Evolutionary conservation across 345 rosid species (phyloP).

Genomic region (Brassica carinata): DNA sequence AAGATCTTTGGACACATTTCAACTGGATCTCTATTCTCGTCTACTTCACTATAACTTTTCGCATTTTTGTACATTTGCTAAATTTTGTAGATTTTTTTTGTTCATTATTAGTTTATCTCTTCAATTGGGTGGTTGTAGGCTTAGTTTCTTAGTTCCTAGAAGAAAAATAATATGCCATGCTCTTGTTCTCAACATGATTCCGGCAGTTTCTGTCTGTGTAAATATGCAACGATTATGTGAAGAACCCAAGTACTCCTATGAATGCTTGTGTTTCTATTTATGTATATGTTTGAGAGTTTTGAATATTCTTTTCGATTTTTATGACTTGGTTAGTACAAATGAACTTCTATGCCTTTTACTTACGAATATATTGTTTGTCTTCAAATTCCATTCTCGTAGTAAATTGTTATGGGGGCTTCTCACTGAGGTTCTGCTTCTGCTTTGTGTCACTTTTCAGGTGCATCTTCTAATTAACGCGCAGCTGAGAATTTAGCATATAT

Average conservation of each 20-base stretch:
- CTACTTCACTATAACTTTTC: slow-evolving; percentile 1
- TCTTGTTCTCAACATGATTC: too few relatives aligned
- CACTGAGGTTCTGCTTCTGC: slow-evolving; percentile 23
- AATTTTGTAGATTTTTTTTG: neutral
- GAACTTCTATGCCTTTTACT: neutral
- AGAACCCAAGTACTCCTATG: too few relatives aligned
- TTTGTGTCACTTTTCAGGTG: slow-evolving; percentile 53
- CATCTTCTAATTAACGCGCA: slow-evolving; percentile 19
- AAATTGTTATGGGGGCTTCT: neutral
- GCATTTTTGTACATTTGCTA: neutral
- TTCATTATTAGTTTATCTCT: slow-evolving; percentile 1
- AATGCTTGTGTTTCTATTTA: slow-evolving; percentile 8
- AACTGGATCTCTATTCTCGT: slow-evolving; percentile 12
- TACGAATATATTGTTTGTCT: neutral
- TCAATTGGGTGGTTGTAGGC: slow-evolving; percentile 6
- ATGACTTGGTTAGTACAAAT: slow-evolving; percentile 3
- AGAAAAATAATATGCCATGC: too few relatives aligned
- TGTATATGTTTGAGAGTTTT: slow-evolving; percentile 10
- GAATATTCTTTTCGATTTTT: neutral
- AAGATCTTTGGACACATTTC: slow-evolving; percentile 1
- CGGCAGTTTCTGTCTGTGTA: too few relatives aligned
- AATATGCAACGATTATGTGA: too few relatives aligned
- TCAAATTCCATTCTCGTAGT: slow-evolving; percentile 3
- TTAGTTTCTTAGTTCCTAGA: slow-evolving; percentile 8
- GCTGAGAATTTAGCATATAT: slow-evolving; percentile 52